A percentile compares a stretch with the other conserved stretches of the same genome.
Evolutionary conservation across 2,329 filamentous ascomycete species (phyloP).

Genomic region (Talaromyces amestolkiae): DNA sequence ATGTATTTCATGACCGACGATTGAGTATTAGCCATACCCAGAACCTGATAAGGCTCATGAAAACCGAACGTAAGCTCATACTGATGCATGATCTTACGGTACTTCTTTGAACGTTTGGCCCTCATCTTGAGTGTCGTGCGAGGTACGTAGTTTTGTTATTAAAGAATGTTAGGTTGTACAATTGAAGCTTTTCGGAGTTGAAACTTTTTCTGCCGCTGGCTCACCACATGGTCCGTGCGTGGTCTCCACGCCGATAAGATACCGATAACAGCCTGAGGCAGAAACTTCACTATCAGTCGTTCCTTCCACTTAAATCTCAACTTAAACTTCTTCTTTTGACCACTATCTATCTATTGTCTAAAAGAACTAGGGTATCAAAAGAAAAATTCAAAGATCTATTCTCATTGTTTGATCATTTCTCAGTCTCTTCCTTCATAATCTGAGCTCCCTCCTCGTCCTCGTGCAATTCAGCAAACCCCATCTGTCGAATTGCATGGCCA

Average conservation of each 20-base stretch:
- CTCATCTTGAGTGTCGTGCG: constrained; percentile 51
- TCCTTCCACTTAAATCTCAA: background rate
- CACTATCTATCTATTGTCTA: background rate
- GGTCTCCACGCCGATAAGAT: constrained; percentile 15
- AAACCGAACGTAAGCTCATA: constrained; percentile 86
- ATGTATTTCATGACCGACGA: background rate
- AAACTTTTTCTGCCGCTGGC: constrained; percentile 31
- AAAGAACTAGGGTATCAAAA: background rate
- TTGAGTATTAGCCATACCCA: constrained; percentile 49
- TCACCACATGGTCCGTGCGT: constrained; percentile 29
- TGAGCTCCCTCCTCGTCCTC: constrained; percentile 17
- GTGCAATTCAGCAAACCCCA: constrained; percentile 14
- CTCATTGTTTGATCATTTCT: background rate
- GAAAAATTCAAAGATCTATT: background rate
- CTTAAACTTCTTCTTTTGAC: background rate
- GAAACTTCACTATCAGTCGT: background rate
- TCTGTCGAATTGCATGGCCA: constrained; percentile 9
- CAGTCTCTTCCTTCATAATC: background rate
- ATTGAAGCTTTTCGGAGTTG: constrained; percentile 12
- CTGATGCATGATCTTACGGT: constrained; percentile 89
- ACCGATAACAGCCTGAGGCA: constrained; percentile 13
- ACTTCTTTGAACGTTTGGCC: constrained; percentile 69
- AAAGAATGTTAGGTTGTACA: background rate
- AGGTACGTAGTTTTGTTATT: background rate
- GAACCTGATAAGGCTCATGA: constrained; percentile 88